Base-by-base conservation (phyloP, 2,329 filamentous ascomycete genomes). In the Fusarium chlamydosporum region DNA sequence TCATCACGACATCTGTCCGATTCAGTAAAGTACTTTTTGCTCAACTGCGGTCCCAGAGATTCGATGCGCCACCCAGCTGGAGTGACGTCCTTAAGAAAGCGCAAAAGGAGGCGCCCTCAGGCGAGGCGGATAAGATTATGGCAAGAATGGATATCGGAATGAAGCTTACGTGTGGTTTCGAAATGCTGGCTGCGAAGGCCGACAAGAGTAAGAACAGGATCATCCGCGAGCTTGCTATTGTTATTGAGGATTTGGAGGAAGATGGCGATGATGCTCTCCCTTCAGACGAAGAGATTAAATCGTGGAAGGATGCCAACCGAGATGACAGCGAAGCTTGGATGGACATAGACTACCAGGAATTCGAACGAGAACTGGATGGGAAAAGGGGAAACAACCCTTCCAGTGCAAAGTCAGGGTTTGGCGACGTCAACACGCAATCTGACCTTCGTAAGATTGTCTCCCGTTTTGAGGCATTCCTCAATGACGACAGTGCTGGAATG, bases 11-110 rank as follows among this genome's bases (percentile, higher is more conserved):
- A 29, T 94, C 92, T 72, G 87, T 92, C 31, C 89, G 87, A 43
- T 97, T 98, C 77, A 97, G 94, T 6, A 93, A 90, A 76, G 90
- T 97, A 1, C 88, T 97, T 4, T 99, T 92, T 76, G 96, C 96
- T 7, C 96, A 99, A 76, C 81, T 99, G 9, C 91, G 91, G 63
- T 94, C 92, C 16, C 96, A 99, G 76, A 87, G 91, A 26, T 97
- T 97, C 50, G 82, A 88, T 1, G 85, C 92, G 0, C 89, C 89
- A 4, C 82, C 83, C 27, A 81, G 72, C 37, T 89, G 83, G 88
- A 81, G 76, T 66, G 71, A 77, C 16, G 23, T 74, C 12, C 56
- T 76, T 5, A 70, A 73, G 12, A 61, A 65, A n/a, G 58, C 57
- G 16, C 70, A 70, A 7, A 65, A 71, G 18, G 68, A 62, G n/a